Percentiles rank a stretch among this genome's conserved stretches.
Evolutionary conservation across 495 filamentous ascomycete genomes (phyloP).

Genomic region (Neurospora sp.): DNA sequence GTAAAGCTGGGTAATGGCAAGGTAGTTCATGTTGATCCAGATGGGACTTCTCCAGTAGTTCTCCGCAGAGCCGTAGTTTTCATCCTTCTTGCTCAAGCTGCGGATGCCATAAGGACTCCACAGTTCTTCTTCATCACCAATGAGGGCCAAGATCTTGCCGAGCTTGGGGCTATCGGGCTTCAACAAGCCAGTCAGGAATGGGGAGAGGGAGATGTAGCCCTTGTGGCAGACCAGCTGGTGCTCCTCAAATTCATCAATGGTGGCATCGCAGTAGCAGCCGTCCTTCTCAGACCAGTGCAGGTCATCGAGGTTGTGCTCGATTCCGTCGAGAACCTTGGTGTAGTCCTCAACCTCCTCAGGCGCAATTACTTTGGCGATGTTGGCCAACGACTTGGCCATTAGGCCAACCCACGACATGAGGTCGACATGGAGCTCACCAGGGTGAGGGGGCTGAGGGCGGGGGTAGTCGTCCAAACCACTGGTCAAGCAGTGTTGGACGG

Average conservation of each 20-base stretch:
- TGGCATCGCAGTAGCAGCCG: conserved; percentile 86
- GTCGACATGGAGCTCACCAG: conserved; percentile 92
- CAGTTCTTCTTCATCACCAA: conserved; percentile 72
- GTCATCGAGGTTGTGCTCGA: conserved; percentile 82
- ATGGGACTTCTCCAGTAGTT: conserved; percentile 96
- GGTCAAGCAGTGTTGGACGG: conserved; percentile 74
- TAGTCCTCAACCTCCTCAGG: conserved; percentile 66
- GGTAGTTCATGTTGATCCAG: conserved; percentile 97
- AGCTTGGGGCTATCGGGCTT: conserved; percentile 61
- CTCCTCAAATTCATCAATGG: conserved; percentile 92
- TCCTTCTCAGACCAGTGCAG: conserved; percentile 79
- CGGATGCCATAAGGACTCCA: conserved; percentile 81
- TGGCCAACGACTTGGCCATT: conserved; percentile 73
- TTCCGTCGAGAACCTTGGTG: conserved; percentile 62
- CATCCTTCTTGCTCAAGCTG: conserved; percentile 75
- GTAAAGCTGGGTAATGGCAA: conserved; percentile 71
- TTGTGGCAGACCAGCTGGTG: conserved; percentile 86
- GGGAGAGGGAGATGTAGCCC: conserved; percentile 90
- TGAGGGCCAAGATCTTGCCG: conserved; percentile 62
- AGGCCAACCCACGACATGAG: conserved; percentile 94
- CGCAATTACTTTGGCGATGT: conserved; percentile 63
- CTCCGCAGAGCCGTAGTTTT: conserved; percentile 79
- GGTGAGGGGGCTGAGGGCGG: conserved; percentile 89
- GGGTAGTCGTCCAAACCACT: conserved; percentile 96
- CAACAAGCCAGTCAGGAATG: conserved; percentile 74